These are phyloP conservation scores for Poronia punctata DNA, from an alignment of 495 filamentous ascomycete genomes.

Conservation along the genomic window DNA sequence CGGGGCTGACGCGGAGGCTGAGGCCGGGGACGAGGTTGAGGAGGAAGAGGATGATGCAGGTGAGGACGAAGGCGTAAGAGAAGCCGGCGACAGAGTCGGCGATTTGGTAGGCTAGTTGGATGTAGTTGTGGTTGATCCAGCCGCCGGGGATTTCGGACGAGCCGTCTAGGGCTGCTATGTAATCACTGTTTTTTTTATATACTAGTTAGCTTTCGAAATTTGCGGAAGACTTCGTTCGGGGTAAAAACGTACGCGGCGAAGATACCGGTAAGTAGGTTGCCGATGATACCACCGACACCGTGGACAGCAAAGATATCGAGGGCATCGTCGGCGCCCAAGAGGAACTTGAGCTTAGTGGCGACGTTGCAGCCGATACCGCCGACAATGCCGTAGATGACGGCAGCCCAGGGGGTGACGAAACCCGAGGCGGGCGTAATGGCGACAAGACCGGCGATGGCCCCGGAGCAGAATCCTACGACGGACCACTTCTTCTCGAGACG, in stretches of 20 bases:
- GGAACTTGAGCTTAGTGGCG: slow-evolving; percentile 83
- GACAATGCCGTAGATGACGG: slow-evolving; percentile 75
- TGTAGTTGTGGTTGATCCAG: slow-evolving; percentile 70
- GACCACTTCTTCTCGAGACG: slow-evolving; percentile 96
- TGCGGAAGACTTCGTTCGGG: background rate
- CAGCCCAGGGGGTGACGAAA: slow-evolving; percentile 84
- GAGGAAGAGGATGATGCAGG: slow-evolving; percentile 69
- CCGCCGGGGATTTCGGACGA: slow-evolving; percentile 55
- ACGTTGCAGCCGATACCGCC: slow-evolving; percentile 89
- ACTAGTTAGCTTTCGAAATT: background rate
- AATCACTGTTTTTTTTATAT: slow-evolving; percentile 44
- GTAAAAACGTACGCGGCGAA: slow-evolving; percentile 64
- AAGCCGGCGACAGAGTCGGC: slow-evolving; percentile 68
- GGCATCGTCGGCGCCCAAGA: slow-evolving; percentile 67
- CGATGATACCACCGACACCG: slow-evolving; percentile 66
- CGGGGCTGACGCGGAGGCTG: slow-evolving; percentile 62
- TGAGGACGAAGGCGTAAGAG: slow-evolving; percentile 71
- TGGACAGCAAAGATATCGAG: slow-evolving; percentile 80
- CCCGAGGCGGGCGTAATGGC: slow-evolving; percentile 86
- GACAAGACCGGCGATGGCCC: slow-evolving; percentile 82
- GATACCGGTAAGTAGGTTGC: slow-evolving; percentile 68
- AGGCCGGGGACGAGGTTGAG: slow-evolving; percentile 71
- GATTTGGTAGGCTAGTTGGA: slow-evolving; percentile 71
- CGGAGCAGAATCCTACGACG: slow-evolving; percentile 98
- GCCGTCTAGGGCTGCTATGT: slow-evolving; percentile 73